phyloP scores from a whole-genome alignment of 352 stramenopile species.

The Thalassiosira gravida region DNA sequence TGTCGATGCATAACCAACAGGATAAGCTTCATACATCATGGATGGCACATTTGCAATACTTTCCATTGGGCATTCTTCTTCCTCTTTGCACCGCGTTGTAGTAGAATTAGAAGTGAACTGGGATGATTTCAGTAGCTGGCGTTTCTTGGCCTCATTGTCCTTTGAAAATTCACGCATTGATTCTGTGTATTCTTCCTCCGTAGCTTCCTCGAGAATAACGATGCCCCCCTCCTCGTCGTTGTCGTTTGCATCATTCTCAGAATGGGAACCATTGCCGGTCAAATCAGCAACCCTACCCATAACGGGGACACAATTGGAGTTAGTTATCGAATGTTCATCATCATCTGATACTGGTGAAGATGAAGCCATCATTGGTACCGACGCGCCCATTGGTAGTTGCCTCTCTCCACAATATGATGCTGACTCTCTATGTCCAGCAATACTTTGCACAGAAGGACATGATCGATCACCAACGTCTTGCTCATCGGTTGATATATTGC shows the following conservation, averaged over 20 bases:
- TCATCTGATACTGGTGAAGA: too few species aligned
- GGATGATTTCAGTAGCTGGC: background rate
- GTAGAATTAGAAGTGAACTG: too few species aligned
- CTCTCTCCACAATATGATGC: too few species aligned
- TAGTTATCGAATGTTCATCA: constrained; percentile 16
- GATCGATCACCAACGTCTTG: too few species aligned
- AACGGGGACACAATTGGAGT: constrained; percentile 19
- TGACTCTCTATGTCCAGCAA: too few species aligned
- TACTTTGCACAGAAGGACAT: too few species aligned
- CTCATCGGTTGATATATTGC: too few species aligned
- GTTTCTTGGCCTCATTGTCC: background rate
- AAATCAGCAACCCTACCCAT: constrained; percentile 26
- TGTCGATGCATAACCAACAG: constrained; percentile 27
- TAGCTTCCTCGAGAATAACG: constrained; percentile 33
- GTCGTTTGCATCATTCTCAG: background rate
- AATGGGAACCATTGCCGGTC: constrained; percentile 6
- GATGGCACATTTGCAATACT: background rate
- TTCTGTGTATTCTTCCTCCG: constrained; percentile 24
- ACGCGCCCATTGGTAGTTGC: too few species aligned
- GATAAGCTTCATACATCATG: constrained; percentile 40
- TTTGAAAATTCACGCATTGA: constrained; percentile 5
- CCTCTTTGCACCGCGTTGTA: too few species aligned
- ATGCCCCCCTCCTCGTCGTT: constrained; percentile 29
- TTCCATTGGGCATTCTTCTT: too few species aligned
- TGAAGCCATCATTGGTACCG: too few species aligned